Evolutionary conservation across 2,329 filamentous ascomycete species (phyloP).

Genomic region (Colletotrichum sp.): DNA sequence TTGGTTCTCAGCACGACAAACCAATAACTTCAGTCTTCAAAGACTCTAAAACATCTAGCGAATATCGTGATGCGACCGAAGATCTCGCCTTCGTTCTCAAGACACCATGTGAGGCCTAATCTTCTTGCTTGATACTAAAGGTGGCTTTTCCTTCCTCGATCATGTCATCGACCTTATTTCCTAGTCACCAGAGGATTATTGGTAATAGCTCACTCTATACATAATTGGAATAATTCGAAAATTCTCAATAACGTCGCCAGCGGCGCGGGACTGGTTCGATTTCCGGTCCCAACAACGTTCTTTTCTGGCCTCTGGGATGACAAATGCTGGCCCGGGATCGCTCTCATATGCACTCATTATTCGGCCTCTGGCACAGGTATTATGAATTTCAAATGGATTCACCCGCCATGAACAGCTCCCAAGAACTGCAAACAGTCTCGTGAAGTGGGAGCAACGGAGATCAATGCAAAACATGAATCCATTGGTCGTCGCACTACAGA

Average conservation of each 20-base stretch:
- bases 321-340: neutral
- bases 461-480: neutral
- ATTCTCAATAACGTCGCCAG: neutral
- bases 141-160: too few species aligned
- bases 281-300: neutral
- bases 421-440: neutral
- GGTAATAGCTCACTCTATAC: neutral
- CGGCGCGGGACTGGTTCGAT: neutral
- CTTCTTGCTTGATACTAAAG: too few species aligned
- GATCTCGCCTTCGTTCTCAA: too few species aligned
- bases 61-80: too few species aligned
- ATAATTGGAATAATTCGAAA: neutral
- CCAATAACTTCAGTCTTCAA: fast-evolving
- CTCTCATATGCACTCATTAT: neutral
- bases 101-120: too few species aligned
- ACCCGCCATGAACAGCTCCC: neutral
- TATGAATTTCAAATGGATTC: fast-evolving
- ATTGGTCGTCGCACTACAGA: neutral
- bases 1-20: too few species aligned
- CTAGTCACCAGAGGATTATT: neutral
- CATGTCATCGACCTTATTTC: neutral
- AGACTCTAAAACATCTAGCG: too few species aligned
- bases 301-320: neutral
- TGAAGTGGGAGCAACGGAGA: neutral
- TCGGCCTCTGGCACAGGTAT: neutral